A percentile compares a stretch with the other conserved stretches of the same genome.
phyloP scores from a whole-genome alignment of 164 flowering plant genomes.

The Litsea cubeba region DNA sequence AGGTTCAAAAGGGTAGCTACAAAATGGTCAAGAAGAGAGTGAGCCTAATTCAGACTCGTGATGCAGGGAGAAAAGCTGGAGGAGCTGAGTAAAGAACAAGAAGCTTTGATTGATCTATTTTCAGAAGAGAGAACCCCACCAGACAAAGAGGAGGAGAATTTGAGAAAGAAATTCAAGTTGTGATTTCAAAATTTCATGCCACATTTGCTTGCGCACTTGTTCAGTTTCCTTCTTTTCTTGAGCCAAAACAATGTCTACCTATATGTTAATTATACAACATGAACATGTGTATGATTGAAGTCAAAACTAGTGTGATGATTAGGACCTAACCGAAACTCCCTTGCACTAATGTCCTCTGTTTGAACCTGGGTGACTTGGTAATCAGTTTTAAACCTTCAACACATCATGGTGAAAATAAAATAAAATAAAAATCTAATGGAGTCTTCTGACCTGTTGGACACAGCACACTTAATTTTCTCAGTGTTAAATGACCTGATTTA shows the following conservation, averaged over 20 bases:
- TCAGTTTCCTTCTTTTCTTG: no score
- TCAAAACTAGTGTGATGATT: no score
- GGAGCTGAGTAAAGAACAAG: conserved; percentile 67
- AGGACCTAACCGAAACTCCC: background rate
- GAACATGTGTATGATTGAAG: no score
- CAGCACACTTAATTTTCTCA: background rate
- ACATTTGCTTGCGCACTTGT: no score
- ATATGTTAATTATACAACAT: no score
- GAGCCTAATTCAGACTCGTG: conserved; percentile 36
- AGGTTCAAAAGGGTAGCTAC: no score
- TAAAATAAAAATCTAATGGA: background rate
- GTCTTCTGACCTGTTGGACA: background rate
- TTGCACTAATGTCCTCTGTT: background rate
- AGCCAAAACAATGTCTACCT: no score
- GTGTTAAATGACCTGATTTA: background rate
- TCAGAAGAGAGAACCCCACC: conserved; percentile 72
- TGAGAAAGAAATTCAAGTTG: conserved; percentile 69
- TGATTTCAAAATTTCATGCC: background rate
- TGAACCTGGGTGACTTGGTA: background rate
- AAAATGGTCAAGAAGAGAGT: no score
- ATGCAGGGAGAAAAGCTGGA: conserved; percentile 36
- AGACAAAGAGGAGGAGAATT: conserved; percentile 60
- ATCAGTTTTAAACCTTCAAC: background rate
- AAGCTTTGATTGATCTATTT: conserved; percentile 57
- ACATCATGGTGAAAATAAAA: background rate